These are phyloP conservation scores for Vickermania ingenoplastis DNA, from an alignment of 208 protist species.

Conservation along the genomic window DNA sequence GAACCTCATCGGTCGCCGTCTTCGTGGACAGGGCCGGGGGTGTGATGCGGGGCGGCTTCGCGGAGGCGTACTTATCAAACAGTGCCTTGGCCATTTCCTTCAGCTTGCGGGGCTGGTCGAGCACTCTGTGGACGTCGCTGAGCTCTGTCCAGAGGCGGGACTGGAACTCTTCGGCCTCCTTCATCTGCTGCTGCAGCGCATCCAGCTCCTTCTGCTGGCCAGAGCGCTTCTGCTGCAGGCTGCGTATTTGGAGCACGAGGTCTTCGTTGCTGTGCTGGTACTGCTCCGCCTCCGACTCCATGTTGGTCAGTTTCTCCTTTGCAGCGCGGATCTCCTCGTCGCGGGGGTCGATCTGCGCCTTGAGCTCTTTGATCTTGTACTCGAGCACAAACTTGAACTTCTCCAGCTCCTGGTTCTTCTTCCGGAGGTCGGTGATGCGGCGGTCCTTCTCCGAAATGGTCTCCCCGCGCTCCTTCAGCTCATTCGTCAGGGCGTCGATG, in stretches of 20 bases:
- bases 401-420: conserved; percentile 97
- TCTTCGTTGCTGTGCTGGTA: conserved; percentile 90
- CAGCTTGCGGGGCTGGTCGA: conserved; percentile 48
- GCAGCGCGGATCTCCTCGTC: conserved; percentile 91
- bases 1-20: conserved; percentile 86
- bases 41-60: conserved; percentile 14
- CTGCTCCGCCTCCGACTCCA: conserved; percentile 90
- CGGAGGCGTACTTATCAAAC: conserved; percentile 84
- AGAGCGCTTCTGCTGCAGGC: conserved; percentile 90
- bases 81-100: conserved; percentile 91
- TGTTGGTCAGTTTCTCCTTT: conserved; percentile 92
- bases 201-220: conserved; percentile 89
- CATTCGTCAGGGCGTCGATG: conserved; percentile 86
- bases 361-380: conserved; percentile 97
- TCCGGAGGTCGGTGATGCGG: conserved; percentile 94
- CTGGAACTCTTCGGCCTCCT: conserved; percentile 71
- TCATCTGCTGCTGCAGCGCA: conserved; percentile 50
- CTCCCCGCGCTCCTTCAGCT: conserved; percentile 92
- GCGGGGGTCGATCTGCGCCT: conserved; percentile 96
- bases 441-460: conserved; percentile 96
- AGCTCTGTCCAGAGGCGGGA: conserved; percentile 87
- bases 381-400: conserved; percentile 99
- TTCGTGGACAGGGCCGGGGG: conserved; percentile 45
- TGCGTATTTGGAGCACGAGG: conserved; percentile 89
- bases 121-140: conserved; percentile 51